These are phyloP conservation scores for Leucocoprinus leucothites DNA, from an alignment of 768 basidiomycete species.

Conservation along the genomic window DNA sequence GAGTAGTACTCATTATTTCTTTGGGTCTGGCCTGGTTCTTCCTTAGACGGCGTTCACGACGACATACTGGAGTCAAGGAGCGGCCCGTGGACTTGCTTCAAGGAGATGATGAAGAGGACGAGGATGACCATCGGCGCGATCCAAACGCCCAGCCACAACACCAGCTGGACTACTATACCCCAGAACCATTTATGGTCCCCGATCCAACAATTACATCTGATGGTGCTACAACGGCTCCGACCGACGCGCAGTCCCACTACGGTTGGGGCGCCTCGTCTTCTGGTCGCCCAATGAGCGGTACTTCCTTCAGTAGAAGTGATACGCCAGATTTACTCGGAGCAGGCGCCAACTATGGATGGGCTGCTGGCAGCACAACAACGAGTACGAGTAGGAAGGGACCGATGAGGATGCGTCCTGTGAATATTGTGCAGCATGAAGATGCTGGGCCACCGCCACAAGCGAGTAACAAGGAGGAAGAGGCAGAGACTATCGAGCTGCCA, in stretches of 20 bases:
- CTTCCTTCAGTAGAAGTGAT: conserved; percentile 36
- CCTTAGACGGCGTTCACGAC: conserved; percentile 42
- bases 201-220: conserved; percentile 49
- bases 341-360: conserved; percentile 13
- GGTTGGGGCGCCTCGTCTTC: conserved; percentile 7
- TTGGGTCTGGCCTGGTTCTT: conserved; percentile 44
- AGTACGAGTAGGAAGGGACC: conserved; percentile 44
- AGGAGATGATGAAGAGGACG: conserved; percentile 54
- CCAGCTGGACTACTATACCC: conserved; percentile 53
- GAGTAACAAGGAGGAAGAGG: conserved; percentile 35
- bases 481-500: conserved; percentile 80
- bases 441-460: conserved; percentile 53
- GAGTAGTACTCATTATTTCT: conserved; percentile 43
- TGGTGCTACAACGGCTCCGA: not conserved
- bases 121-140: conserved; percentile 24
- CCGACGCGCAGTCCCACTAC: conserved; percentile 22
- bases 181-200: conserved; percentile 73
- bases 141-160: conserved; percentile 49
- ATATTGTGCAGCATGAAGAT: conserved; percentile 84
- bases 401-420: conserved; percentile 63
- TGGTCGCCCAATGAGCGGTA: conserved; percentile 33
- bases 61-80: conserved; percentile 41
- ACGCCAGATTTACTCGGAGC: conserved; percentile 37
- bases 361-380: conserved; percentile 22
- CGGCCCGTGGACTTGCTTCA: conserved; percentile 68